Base-by-base conservation (phyloP, 2,329 filamentous ascomycete species). In the Aspergillus cejpii region DNA sequence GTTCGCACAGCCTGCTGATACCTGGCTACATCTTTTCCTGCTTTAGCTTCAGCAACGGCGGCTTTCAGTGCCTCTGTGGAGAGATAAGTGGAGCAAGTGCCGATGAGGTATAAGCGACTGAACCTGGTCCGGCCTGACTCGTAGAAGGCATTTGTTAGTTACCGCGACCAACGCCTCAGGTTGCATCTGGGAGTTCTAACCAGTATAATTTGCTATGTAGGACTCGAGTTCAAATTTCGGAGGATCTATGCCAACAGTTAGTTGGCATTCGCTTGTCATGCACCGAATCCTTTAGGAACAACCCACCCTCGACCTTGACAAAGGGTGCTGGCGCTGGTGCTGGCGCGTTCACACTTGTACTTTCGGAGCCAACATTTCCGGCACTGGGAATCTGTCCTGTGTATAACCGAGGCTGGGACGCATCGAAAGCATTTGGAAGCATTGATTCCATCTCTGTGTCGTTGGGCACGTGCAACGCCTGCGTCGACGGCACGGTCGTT, bases 171-270 rank as follows among this genome's bases (percentile, higher is more conserved):
- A 23, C 23, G 11, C 5, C 36, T 29, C 12, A 14, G 19, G 36
- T 8, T 11, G 41, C 6, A n/a, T 14, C 24, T 27, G 7, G 5
- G 10, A 0, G 5, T 39, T 39, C 41, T 5, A 69, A 90, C 90
- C 88, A 63, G 74, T 77, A 68, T 97, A 98, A 62, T 96, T 94
- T 54, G 84, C 77, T 39, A 95, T 85, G 67, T 96, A 97, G 28
- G 85, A 80, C 49, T 96, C 88, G 33, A 98, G 78, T 59, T 97
- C 92, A 56, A 97, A 84, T 62, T 91, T 95, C 7, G 91, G 90
- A 5, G 79, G 69, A 38, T 88, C 87, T 91, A 39, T 34, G 28
- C 20, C 14, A 43, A 50, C 23, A 47, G 37, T 33, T 37, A 43
- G 33, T 43, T 38, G 28, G 37, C 33, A n/a, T 5, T 33, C 11